Conservation (phyloP, 495 filamentous ascomycete genomes). For the Coniosporium apollinis region DNA sequence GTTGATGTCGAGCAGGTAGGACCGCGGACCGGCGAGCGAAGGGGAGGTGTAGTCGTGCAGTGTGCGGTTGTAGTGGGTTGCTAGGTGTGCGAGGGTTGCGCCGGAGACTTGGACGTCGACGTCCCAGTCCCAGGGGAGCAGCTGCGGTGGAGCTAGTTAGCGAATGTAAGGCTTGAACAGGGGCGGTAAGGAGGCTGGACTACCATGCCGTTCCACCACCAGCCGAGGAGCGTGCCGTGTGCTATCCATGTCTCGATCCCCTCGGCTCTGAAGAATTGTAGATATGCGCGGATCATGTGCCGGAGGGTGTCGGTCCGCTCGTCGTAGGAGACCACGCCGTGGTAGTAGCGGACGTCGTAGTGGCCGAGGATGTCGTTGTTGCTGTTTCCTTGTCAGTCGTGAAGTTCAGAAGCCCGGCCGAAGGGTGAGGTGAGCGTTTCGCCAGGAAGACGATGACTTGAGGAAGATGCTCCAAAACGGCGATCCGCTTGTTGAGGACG, state of each 20-base stretch:
- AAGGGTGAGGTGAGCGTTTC: too few species aligned
- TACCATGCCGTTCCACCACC: constrained; percentile 79
- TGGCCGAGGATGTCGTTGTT: constrained; percentile 39
- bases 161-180: neutral
- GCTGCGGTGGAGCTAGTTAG: constrained; percentile 17
- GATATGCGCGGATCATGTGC: constrained; percentile 57
- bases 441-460: too few species aligned
- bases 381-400: constrained; percentile 18
- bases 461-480: too few species aligned
- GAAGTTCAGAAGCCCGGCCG: too few species aligned
- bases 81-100: constrained; percentile 44
- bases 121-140: constrained; percentile 81
- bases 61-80: constrained; percentile 46
- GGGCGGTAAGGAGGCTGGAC: neutral
- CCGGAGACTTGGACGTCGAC: constrained; percentile 66
- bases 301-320: constrained; percentile 45
- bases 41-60: constrained; percentile 36
- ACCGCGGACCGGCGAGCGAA: constrained; percentile 19
- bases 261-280: constrained; percentile 44
- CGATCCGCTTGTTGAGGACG: too few species aligned
- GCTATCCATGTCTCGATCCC: constrained; percentile 72
- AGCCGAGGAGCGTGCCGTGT: constrained; percentile 72
- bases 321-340: constrained; percentile 39
- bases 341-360: constrained; percentile 59
- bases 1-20: constrained; percentile 67